Base-by-base conservation (phyloP, 2,329 filamentous ascomycete genomes). In the Alternaria incomplexa region DNA sequence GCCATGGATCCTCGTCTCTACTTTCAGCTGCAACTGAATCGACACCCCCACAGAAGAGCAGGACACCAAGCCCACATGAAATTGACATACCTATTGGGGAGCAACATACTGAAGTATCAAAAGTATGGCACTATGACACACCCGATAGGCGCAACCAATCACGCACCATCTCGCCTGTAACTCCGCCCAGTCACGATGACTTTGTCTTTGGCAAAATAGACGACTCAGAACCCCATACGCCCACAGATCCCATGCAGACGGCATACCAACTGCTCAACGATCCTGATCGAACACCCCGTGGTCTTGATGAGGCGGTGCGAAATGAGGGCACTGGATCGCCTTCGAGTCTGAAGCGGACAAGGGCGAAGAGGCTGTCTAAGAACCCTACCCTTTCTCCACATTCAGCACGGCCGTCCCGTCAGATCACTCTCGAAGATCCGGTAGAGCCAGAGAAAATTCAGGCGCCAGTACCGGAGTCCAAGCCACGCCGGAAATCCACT, bases 61-160 rank as follows among this genome's bases (percentile, higher is more conserved):
- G 78, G 45, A 82, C 80, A 36, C 81, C 83, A 25, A 85, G 82
- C 64, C 82, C 85, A 5, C 83, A 81, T 61, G 85, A 88, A 65
- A 81, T 89, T 61, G 86, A 89, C 59, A 81, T 90, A 40, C 88
- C 88, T 9, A 87, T 90, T 68, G 88, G 88, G 23, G 88, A 89
- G 75, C 83, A 82, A 68, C 83, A 83, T 26, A 81, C 77, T 55
- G 74, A 81, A n/a, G 77, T 78, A 13, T 83, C 84, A 5, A 83
- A 81, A 62, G 78, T 79, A 61, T 85, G 83, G 81, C 78, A 77
- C 56, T 75, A 73, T 52, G 76, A 79, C 23, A 79, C 77, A 13
- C 74, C 77, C 48, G 73, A 77, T 22, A 73, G 69, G 54, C 69
- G 61, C 20, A 55, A 44, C 46, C 67, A 72, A 13, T 77, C 76